Percentiles rank a stretch among this genome's conserved stretches.
These are phyloP conservation scores for Bruguiera parviflora DNA, from an alignment of 345 rosid genomes.

Conservation along the genomic window DNA sequence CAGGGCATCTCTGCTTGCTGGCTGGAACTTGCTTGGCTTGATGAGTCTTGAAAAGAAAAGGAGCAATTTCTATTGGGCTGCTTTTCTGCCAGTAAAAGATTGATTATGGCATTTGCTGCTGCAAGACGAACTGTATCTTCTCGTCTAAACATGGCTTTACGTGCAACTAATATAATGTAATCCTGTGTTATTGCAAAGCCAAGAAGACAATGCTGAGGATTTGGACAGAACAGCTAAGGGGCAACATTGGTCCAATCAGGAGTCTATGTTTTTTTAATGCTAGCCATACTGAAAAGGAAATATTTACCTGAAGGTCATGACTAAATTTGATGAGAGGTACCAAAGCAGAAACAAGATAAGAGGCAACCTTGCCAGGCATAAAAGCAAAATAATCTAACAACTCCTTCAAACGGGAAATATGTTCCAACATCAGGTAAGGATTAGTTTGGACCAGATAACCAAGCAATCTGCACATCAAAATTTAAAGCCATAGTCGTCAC, in stretches of 20 bases:
- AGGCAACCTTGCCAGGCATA: conserved; percentile 57
- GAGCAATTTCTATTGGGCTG: conserved; percentile 44
- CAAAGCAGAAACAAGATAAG: conserved; percentile 54
- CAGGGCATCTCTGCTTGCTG: conserved; percentile 61
- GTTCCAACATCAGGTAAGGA: conserved; percentile 64
- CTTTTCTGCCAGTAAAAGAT: conserved; percentile 68
- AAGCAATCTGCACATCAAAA: conserved; percentile 52
- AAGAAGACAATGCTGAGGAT: neutral
- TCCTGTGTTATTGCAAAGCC: conserved; percentile 38
- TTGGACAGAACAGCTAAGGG: neutral
- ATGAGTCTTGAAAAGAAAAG: conserved; percentile 65
- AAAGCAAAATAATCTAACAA: conserved; percentile 75
- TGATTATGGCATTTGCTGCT: conserved; percentile 53
- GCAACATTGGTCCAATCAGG: too few relatives aligned
- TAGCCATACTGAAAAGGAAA: neutral
- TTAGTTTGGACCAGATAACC: conserved; percentile 48
- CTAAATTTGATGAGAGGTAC: conserved; percentile 67
- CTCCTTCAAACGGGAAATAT: conserved; percentile 68
- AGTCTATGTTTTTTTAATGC: neutral
- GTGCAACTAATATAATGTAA: conserved; percentile 64
- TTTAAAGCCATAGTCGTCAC: conserved; percentile 10
- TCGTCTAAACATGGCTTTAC: conserved; percentile 82
- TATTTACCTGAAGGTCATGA: conserved; percentile 60
- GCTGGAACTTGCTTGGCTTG: conserved; percentile 91
- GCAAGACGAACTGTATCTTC: conserved; percentile 76